Percentiles rank a stretch among this genome's conserved stretches.
phyloP scores from a whole-genome alignment of 177 flowering plant species.

The Vitis hybrid region DNA sequence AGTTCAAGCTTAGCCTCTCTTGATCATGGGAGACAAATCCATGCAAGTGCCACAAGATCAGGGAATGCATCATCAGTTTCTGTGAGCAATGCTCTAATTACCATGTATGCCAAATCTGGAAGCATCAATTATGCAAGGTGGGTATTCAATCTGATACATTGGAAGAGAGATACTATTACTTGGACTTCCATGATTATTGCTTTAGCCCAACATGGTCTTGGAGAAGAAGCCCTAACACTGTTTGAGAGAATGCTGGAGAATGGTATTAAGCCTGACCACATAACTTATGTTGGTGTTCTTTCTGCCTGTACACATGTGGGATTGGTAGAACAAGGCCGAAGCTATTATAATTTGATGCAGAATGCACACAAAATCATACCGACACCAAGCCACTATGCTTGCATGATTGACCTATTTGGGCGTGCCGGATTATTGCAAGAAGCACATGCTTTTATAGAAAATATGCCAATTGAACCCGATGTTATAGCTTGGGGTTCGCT shows the following conservation, averaged over 20 bases:
- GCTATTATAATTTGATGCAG: slow-evolving; percentile 47
- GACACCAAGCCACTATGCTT: slow-evolving; percentile 61
- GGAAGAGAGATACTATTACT: slow-evolving; percentile 52
- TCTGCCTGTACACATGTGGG: slow-evolving; percentile 73
- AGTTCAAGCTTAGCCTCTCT: slow-evolving; percentile 55
- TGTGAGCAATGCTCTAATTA: slow-evolving; percentile 58
- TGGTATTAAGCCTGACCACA: slow-evolving; percentile 59
- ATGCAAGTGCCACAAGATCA: slow-evolving; percentile 47
- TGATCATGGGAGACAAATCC: slow-evolving; percentile 64
- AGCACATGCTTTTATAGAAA: slow-evolving; percentile 47
- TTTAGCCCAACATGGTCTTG: slow-evolving; percentile 71
- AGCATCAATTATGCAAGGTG: slow-evolving; percentile 42
- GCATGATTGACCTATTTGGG: slow-evolving; percentile 68
- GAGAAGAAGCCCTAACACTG: slow-evolving; percentile 53
- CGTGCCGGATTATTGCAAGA: slow-evolving; percentile 70
- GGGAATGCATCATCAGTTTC: slow-evolving; percentile 53
- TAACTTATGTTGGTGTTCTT: slow-evolving; percentile 72
- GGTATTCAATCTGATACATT: slow-evolving; percentile 30
- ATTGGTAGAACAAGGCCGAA: slow-evolving; percentile 48
- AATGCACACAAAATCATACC: slow-evolving; percentile 50
- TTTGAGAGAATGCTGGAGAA: slow-evolving; percentile 52
- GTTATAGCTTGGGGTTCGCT: slow-evolving; percentile 76
- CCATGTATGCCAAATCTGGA: slow-evolving; percentile 71
- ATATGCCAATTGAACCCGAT: slow-evolving; percentile 73
- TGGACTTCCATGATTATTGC: slow-evolving; percentile 80